Base-by-base conservation (phyloP, 176 grass and related monocot species). In the Oryza longistaminata region DNA sequence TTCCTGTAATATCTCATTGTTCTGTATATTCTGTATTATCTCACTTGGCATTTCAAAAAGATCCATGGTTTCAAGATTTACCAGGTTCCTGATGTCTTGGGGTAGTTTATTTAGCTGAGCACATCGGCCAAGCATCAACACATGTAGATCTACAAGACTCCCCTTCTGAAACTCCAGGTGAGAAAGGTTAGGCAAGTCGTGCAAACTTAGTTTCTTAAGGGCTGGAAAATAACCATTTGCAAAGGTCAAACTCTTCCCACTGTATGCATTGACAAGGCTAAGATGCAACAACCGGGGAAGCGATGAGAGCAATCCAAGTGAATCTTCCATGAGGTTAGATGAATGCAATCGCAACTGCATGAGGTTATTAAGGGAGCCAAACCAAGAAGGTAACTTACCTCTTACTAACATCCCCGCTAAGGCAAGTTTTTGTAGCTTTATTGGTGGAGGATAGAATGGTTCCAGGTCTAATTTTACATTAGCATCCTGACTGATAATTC, bases 231-330 rank as follows among this genome's bases (percentile, higher is more conserved):
- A 42, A 58, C 76, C 64, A 67, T 60, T 42, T 42, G 26, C 39
- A 74, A 92, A 89, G 9, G 16, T 35, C 6, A 89, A 71, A 3
- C 13, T 85, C 27, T n/a, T 67, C 6, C 70, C 87, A 4, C 7
- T 21, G 40, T 85, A 92, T 29, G 91, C 84, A 71, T 81, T 68
- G 6, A 68, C 0, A 0, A 92, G 80, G 44, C 68, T 84, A 43
- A 92, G 74, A 64, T 82, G 69, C 9, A 85, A 70, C 67, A 92
- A 9, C 67, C 64, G 87, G 35, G 84, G 91, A 45, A 90, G 81
- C 0, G 15, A 75, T 0, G 70, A 77, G 5, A 92, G 66, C 68
- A 86, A n/a, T 16, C 15, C 12, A 34, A 87, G 16, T 48, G 76
- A 76, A 62, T 84, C 91, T 68, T 77, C 81, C 16, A 4, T 78